Evolutionary conservation across 2,329 filamentous ascomycete genomes (phyloP), one percentile per base, ranked within the genome.

Genomic region (Colletotrichum incanum): DNA sequence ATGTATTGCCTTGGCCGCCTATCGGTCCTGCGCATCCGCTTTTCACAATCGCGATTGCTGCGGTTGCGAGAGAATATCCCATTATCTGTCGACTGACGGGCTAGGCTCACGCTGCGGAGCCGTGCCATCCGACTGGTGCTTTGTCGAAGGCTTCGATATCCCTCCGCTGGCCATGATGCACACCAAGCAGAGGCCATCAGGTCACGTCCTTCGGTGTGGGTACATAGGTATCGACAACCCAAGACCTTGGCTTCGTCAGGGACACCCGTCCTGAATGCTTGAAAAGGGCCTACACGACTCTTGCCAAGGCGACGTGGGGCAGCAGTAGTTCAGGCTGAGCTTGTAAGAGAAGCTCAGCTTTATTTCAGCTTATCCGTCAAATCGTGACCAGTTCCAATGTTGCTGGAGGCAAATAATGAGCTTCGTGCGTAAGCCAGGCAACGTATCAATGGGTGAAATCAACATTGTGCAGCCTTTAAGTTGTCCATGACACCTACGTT

Each of bases 91-190:
- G 26, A 6, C 12, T 43, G 11, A 43, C 23, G 39, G 26, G 16
- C 41, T 45, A 8, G 20, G 34, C n/a, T 56, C 54, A 56, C 54
- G n/a, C 31, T 56, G 54, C 23, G n/a, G 2, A 39, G n/a, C 54
- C 12, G 37, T 14, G 54, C 20, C 34, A 56, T 56, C 6, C 54
- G n/a, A 41, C 20, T 56, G 54, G 54, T 56, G 54, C 54, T 18
- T 56, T 20, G 16, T 37, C 16, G 3, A n/a, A n/a, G 52, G 16
- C 20, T 7, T n/a, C 8, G 8, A 37, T 18, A 31, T 39, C 31
- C 18, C 6, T 31, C 9, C 8, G 18, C 5, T 34, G 34, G n/a
- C 28, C 28, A 31, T 31, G 4, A 31, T 34, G 28, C n/a, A 14
- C 52, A 37, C 28, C 28, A 31, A 34, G 34, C 2, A 14, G 3